These are phyloP conservation scores for Raffaelea albimanens DNA, from an alignment of 2,329 filamentous ascomycete genomes.

Conservation along the genomic window DNA sequence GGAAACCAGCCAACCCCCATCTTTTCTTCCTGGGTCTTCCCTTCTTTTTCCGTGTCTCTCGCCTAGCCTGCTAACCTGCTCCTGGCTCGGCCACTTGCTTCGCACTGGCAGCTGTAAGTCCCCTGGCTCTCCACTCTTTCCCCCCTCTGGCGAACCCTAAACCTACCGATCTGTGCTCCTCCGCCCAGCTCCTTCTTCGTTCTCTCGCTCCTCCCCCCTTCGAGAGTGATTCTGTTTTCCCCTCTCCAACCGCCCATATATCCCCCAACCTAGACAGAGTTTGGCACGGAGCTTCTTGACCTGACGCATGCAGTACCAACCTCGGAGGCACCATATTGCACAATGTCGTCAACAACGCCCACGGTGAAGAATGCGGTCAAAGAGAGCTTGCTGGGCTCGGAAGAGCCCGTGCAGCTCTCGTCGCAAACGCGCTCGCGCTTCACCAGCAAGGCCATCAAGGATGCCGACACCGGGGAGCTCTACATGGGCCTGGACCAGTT, in stretches of 20 bases:
- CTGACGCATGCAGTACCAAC: not conserved
- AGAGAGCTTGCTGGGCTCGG: constrained; percentile 63
- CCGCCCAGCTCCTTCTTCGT: not conserved
- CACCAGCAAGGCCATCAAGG: constrained; percentile 63
- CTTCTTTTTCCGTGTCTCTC: not conserved
- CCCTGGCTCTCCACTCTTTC: not conserved
- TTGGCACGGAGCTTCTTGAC: not conserved
- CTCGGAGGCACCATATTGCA: not conserved
- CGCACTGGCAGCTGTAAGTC: not conserved
- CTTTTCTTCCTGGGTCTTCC: not conserved
- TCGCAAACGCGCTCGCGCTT: constrained; percentile 70
- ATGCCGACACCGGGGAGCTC: constrained; percentile 64
- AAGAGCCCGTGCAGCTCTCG: constrained; percentile 54
- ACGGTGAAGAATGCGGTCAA: constrained; percentile 63
- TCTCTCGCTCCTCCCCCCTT: not conserved
- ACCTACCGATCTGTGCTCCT: not conserved
- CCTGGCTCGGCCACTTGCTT: not conserved
- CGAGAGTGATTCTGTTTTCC: not conserved
- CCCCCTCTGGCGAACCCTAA: not conserved
- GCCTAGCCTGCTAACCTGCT: too few species aligned
- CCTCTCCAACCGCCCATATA: not conserved
- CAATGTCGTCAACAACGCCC: constrained; percentile 32
- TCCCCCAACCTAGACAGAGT: not conserved
- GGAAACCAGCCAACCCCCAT: not conserved
- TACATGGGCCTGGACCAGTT: constrained; percentile 83